Conservation (phyloP, 495 filamentous ascomycete genomes). For the Ascobolus immersus region DNA sequence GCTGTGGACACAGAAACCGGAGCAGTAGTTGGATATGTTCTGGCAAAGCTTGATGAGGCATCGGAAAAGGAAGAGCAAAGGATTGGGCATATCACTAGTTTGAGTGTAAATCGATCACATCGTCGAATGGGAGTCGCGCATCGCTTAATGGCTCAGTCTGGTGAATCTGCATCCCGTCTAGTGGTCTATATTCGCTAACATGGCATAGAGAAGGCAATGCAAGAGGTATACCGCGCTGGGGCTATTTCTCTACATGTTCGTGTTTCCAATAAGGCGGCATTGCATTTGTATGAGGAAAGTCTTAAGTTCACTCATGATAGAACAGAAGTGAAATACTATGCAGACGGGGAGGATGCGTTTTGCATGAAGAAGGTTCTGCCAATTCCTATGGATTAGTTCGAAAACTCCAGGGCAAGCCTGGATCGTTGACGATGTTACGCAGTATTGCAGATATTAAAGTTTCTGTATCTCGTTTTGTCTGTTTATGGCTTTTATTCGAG, state of each 20-base stretch:
- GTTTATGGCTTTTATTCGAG: too few relatives aligned
- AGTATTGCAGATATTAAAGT: too few relatives aligned
- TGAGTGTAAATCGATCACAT: slow-evolving; percentile 94
- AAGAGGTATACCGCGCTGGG: slow-evolving; percentile 66
- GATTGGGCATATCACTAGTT: slow-evolving; percentile 85
- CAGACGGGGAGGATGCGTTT: slow-evolving; percentile 89
- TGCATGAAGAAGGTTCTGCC: slow-evolving; percentile 71
- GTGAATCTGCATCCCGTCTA: slow-evolving; percentile 30
- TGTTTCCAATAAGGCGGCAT: slow-evolving; percentile 69
- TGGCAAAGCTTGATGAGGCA: slow-evolving; percentile 99
- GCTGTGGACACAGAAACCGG: slow-evolving; percentile 74
- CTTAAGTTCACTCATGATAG: slow-evolving; percentile 78
- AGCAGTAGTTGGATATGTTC: slow-evolving; percentile 84
- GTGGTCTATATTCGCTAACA: slow-evolving; percentile 1
- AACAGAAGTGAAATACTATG: slow-evolving; percentile 85
- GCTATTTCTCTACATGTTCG: slow-evolving; percentile 93
- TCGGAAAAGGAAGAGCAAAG: slow-evolving; percentile 59
- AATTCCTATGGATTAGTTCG: too few relatives aligned
- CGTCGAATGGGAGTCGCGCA: slow-evolving; percentile 73
- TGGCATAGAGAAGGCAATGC: slow-evolving; percentile 68
- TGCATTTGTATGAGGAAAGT: slow-evolving; percentile 78
- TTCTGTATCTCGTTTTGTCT: too few relatives aligned
- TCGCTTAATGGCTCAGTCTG: slow-evolving; percentile 85
- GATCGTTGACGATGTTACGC: too few relatives aligned
- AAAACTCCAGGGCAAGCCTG: too few relatives aligned